Evolutionary conservation across 306 rosid species (phyloP), one percentile per base, ranked within the genome.

Genomic region (Citrullus amarus): DNA sequence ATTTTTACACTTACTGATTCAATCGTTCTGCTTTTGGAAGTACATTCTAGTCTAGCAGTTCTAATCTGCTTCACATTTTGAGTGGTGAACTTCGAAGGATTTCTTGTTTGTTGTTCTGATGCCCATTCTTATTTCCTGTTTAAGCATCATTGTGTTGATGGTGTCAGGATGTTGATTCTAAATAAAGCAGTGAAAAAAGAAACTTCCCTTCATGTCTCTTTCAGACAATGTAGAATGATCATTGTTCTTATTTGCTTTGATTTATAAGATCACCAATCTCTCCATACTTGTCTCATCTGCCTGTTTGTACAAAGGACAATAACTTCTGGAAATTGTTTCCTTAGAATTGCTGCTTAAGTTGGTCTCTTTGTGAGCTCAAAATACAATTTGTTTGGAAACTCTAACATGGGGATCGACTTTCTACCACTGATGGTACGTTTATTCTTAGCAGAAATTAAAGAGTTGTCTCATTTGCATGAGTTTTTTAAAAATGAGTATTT

Each of bases 41-140:
- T 38, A 58, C 70, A 38, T 58, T 41, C 20, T 76, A 41, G 36
- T 76, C 79, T 4, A 51, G 77, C 77, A 72, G 60, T 72, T 72
- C 60, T 30, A 15, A 28, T 32, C 77, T 51, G 77, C 60, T 25
- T 72, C 14, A 28, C 9, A 34, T 72, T 73, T 43, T 43, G 34
- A 41, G 55, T 8, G 48, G 50, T 8, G 22, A 16, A 67, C 53
- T 65, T n/a, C n/a, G 60, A 15, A 51, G 9, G 30, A 53, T 17
- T 74, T 74, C 17, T 32, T 74, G 75, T 41, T 68, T 48, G 57
- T 53, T 53, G 48, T 51, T 53, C 2, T 74, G 44, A 28, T 38
- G 16, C 61, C 2, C 4, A 15, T 73, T 32, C 39, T 51, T 32
- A 9, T 14, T 50, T 53, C 30, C 78, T 53, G 17, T 51, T 28